Evolutionary conservation across 192 early-diverging fungal genomes (phyloP).

Genomic region (Dissophora ornata): DNA sequence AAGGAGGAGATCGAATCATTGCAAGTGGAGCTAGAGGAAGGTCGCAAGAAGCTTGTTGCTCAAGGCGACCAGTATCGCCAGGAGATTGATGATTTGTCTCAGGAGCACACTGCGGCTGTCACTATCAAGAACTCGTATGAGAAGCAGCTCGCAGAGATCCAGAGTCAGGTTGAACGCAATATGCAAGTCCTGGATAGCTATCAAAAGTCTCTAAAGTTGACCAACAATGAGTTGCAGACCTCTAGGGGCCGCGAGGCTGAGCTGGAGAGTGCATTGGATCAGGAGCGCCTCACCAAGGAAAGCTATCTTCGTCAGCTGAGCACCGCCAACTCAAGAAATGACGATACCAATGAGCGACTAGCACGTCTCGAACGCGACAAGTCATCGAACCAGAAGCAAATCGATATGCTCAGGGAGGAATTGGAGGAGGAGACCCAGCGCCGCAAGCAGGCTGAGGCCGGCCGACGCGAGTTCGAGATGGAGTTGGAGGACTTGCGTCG

Average conservation of each 20-base stretch:
- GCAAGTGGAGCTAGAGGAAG: conserved; percentile 64
- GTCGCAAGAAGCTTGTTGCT: conserved; percentile 56
- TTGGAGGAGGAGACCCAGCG: conserved; percentile 49
- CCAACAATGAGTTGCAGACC: conserved; percentile 45
- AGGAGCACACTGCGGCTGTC: conserved; percentile 29
- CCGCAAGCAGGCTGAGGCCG: conserved; percentile 39
- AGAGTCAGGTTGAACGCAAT: conserved; percentile 43
- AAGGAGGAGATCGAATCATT: conserved; percentile 61
- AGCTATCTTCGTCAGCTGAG: conserved; percentile 47
- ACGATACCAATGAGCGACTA: conserved; percentile 44
- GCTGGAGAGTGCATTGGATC: conserved; percentile 44
- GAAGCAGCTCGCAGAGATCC: conserved; percentile 45
- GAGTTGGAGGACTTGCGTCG: conserved; percentile 42
- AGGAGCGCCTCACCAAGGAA: conserved; percentile 50
- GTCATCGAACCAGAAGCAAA: conserved; percentile 47
- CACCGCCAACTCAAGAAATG: conserved; percentile 52
- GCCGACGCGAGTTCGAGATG: conserved; percentile 45
- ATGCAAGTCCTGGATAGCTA: conserved; percentile 43
- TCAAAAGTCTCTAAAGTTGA: conserved; percentile 49
- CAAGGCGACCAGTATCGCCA: conserved; percentile 60
- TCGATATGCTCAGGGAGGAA: conserved; percentile 47
- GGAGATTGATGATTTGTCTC: conserved; percentile 63
- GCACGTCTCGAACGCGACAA: conserved; percentile 50
- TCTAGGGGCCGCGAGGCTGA: conserved; percentile 43
- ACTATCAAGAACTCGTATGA: conserved; percentile 38